Evolutionary conservation across 2,329 filamentous ascomycete genomes (phyloP), one percentile per base, ranked within the genome.

Genomic region (Fusarium floridanum): DNA sequence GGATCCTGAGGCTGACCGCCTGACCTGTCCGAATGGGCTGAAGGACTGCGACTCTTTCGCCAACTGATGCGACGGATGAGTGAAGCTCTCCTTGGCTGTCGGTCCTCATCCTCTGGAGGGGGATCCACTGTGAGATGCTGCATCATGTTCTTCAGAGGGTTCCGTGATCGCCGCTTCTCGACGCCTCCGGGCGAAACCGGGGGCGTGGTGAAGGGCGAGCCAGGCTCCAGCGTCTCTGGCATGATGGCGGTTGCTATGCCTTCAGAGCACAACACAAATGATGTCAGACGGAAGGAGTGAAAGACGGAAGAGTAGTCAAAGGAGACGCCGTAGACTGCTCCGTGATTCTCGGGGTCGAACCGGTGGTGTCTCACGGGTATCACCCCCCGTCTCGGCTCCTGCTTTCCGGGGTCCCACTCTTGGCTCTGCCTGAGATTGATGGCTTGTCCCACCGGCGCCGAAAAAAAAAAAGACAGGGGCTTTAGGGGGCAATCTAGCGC

Each of bases 101-200:
- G 73, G 29, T 76, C 75, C 9, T 78, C 76, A 22, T 81, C 77
- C 34, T 78, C 76, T 37, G 79, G 74, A 8, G 80, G 76, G 9
- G 78, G 70, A 34, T 83, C 81, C 60, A 83, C 81, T 36, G 81
- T 82, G 57, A 83, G 80, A 66, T 83, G 81, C 69, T 82, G 81
- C 78, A 83, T 83, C 80, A 83, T 83, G 66, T 79, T 82, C 61
- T 77, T 80, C 56, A 83, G 75, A 61, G 81, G 81, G 68, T 83
- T 83, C 75, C 78, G 80, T 59, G 81, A 83, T 27, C 81, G 76
- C 39, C 81, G 80, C 41, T 80, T 79, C 74, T 80, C 77, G 2
- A 80, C 62, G 60, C 70, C 72, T 59, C 73, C 75, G 50, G 78
- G 78, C 45, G 70, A 69, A 45, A 77, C 76, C 60, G 74, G 71